A percentile compares a stretch with the other conserved stretches of the same genome.
Evolutionary conservation across 192 early-diverging fungal genomes (phyloP).

Genomic region (Diversispora eburnea): DNA sequence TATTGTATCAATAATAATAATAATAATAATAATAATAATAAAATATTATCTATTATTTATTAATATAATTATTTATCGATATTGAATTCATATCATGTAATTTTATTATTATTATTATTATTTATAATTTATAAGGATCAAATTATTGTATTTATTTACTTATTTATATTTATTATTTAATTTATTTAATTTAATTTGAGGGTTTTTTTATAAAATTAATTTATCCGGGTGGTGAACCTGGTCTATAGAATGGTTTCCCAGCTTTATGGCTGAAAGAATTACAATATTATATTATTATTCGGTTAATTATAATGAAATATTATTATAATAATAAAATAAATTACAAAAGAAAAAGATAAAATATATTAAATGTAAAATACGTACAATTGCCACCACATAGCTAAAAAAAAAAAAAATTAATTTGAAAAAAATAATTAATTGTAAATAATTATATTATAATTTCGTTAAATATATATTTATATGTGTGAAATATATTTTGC

Average conservation of each 20-base stretch:
- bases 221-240: neutral
- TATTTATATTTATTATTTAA: too few species aligned
- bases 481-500: neutral
- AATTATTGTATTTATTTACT: neutral
- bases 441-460: too few species aligned
- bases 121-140: too few species aligned
- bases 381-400: conserved; percentile 21
- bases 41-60: too few species aligned
- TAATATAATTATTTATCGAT: too few species aligned
- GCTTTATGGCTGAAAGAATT: conserved; percentile 9
- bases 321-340: neutral
- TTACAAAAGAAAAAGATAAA: neutral
- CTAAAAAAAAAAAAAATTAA: conserved; percentile 1
- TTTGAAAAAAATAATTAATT: neutral
- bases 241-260: conserved; percentile 10
- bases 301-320: neutral
- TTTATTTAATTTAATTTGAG: too few species aligned
- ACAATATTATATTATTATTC: neutral
- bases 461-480: neutral
- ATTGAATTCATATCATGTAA: neutral
- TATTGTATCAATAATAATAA: too few species aligned
- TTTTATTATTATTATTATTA: too few species aligned
- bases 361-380: neutral
- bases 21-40: neutral
- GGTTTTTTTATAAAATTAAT: too few species aligned